Evolutionary conservation across 352 stramenopile species (phyloP).

Genomic region (Halophytophthora polymorphica): DNA sequence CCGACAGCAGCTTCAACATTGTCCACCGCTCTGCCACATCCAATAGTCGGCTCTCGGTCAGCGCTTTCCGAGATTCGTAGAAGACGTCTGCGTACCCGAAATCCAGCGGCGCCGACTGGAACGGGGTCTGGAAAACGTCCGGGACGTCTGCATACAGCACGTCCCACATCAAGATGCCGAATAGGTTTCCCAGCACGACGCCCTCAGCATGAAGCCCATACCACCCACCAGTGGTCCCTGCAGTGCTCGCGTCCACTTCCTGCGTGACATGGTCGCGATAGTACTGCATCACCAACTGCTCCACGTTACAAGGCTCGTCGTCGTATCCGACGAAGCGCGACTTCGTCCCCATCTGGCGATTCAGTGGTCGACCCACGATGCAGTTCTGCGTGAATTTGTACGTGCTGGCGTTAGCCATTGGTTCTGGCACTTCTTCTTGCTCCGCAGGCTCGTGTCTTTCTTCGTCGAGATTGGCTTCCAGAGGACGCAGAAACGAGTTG

Average conservation of each 20-base stretch:
- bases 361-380: slow-evolving; percentile 71
- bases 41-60: slow-evolving; percentile 46
- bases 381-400: slow-evolving; percentile 45
- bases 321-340: slow-evolving; percentile 87
- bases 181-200: slow-evolving; percentile 60
- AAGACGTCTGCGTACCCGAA: slow-evolving; percentile 66
- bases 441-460: slow-evolving; percentile 5
- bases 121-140: slow-evolving; percentile 87
- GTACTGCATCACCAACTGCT: slow-evolving; percentile 83
- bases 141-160: slow-evolving; percentile 74
- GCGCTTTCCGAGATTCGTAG: slow-evolving; percentile 30
- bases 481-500: slow-evolving; percentile 13
- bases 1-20: slow-evolving; percentile 38
- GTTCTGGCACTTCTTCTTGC: slow-evolving; percentile 10
- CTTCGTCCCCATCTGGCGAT: slow-evolving; percentile 73
- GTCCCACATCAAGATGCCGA: slow-evolving; percentile 89
- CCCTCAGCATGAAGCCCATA: slow-evolving; percentile 87
- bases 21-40: slow-evolving; percentile 40
- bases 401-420: background rate
- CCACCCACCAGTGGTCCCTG: slow-evolving; percentile 47
- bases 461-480: slow-evolving; percentile 3
- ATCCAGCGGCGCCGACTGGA: slow-evolving; percentile 66
- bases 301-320: slow-evolving; percentile 79
- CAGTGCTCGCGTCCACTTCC: background rate
- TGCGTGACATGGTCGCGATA: slow-evolving; percentile 37